phyloP scores from a whole-genome alignment of 2,329 filamentous ascomycete genomes.

The Truncatella angustata region DNA sequence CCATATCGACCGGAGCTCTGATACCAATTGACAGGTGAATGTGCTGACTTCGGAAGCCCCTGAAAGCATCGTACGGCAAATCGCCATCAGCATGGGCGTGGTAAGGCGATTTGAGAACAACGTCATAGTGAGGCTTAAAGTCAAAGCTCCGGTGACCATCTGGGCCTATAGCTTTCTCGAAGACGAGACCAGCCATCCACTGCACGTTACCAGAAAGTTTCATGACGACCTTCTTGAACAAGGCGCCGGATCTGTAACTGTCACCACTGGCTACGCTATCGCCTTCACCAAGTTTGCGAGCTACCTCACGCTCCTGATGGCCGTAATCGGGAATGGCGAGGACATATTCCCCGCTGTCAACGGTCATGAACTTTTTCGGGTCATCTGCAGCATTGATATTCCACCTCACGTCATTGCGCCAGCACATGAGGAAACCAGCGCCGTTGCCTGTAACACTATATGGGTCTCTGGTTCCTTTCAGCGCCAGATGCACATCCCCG shows the following conservation, averaged over 20 bases:
- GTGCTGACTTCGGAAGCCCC: conserved; percentile 93
- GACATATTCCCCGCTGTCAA: conserved; percentile 93
- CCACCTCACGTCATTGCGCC: conserved; percentile 91
- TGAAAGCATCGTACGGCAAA: conserved; percentile 82
- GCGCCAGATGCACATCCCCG: conserved; percentile 87
- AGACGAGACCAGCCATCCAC: conserved; percentile 88
- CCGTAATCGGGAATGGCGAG: conserved; percentile 93
- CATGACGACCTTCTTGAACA: conserved; percentile 98
- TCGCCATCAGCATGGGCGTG: conserved; percentile 62
- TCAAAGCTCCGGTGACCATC: conserved; percentile 75
- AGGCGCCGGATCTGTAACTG: conserved; percentile 68
- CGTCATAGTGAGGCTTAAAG: conserved; percentile 89
- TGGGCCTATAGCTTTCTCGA: conserved; percentile 75
- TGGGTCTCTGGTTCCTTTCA: conserved; percentile 90
- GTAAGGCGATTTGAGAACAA: conserved; percentile 79
- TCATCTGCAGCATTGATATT: conserved; percentile 82
- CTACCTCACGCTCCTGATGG: conserved; percentile 73
- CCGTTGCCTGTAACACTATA: conserved; percentile 91
- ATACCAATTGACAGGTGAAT: conserved; percentile 95
- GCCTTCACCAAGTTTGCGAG: conserved; percentile 47
- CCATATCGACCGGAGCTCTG: conserved; percentile 78
- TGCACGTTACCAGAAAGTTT: conserved; percentile 95
- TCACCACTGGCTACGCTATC: conserved; percentile 62
- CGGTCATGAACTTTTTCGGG: conserved; percentile 89
- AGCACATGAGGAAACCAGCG: conserved; percentile 96